phyloP scores from a whole-genome alignment of 768 basidiomycete species.

The Phaeotremella skinneri region DNA sequence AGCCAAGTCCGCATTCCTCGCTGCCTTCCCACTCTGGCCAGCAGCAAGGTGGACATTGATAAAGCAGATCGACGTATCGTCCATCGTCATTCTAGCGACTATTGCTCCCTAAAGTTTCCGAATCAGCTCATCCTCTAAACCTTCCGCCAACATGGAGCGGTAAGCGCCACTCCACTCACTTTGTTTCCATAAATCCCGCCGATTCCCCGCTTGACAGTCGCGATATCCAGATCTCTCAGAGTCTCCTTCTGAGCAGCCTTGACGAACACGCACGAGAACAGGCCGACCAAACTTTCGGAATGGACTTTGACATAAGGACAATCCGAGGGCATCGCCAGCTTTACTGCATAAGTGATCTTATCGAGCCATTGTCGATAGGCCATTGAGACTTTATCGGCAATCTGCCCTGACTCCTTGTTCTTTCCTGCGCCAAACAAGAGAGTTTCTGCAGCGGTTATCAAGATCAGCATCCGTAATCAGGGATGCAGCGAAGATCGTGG shows the following conservation, averaged over 20 bases:
- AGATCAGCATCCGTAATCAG: background rate
- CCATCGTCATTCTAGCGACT: constrained; percentile 78
- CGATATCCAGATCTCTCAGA: constrained; percentile 69
- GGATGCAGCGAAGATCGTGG: background rate
- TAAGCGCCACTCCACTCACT: constrained; percentile 55
- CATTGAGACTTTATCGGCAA: constrained; percentile 79
- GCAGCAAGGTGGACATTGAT: constrained; percentile 94
- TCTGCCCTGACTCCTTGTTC: constrained; percentile 62
- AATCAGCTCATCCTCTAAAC: background rate
- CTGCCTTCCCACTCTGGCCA: constrained; percentile 76
- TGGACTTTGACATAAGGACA: constrained; percentile 75
- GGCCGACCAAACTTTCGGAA: constrained; percentile 83
- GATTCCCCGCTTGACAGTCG: constrained; percentile 83
- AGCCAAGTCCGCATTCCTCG: constrained; percentile 82
- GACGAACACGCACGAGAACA: constrained; percentile 74
- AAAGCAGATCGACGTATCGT: constrained; percentile 89
- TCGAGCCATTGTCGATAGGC: constrained; percentile 90
- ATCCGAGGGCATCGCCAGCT: constrained; percentile 68
- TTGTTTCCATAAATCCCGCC: constrained; percentile 93
- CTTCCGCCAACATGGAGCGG: background rate
- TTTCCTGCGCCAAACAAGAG: constrained; percentile 68
- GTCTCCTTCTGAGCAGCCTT: constrained; percentile 60
- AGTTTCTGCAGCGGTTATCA: constrained; percentile 58
- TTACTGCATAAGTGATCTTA: constrained; percentile 67
- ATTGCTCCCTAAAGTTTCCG: constrained; percentile 69